Evolutionary conservation across 2,329 filamentous ascomycete genomes (phyloP).

Genomic region (Calonectria naviculata): DNA sequence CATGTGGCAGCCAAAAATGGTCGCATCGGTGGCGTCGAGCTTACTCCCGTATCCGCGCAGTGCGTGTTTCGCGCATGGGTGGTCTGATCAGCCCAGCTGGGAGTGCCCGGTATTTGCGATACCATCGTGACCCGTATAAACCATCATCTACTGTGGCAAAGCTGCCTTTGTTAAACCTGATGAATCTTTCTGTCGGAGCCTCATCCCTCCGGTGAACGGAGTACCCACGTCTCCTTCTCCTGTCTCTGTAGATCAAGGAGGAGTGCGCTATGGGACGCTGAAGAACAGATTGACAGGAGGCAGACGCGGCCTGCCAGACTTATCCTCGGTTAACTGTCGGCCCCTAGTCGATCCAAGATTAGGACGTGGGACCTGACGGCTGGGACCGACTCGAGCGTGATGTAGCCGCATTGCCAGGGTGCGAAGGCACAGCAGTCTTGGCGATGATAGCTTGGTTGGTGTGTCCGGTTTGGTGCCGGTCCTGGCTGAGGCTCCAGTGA

Average conservation of each 20-base stretch:
- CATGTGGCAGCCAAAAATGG: slow-evolving; percentile 21
- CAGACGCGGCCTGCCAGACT: slow-evolving; percentile 7
- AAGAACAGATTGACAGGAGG: background rate
- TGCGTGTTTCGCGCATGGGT: slow-evolving; percentile 20
- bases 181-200: background rate
- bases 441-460: slow-evolving; percentile 14
- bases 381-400: slow-evolving; percentile 10
- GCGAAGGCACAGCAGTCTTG: slow-evolving; percentile 8
- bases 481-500: slow-evolving; percentile 1
- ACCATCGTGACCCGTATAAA: slow-evolving; percentile 2
- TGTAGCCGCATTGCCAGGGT: slow-evolving; percentile 25
- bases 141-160: background rate
- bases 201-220: background rate
- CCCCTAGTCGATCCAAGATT: slow-evolving; percentile 21
- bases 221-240: background rate
- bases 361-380: slow-evolving; percentile 19
- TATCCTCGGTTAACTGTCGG: slow-evolving; percentile 40
- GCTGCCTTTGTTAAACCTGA: background rate
- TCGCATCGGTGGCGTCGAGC: slow-evolving; percentile 25
- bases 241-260: background rate
- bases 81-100: slow-evolving; percentile 23
- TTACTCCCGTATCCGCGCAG: slow-evolving; percentile 5
- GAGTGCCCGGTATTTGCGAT: slow-evolving; percentile 19
- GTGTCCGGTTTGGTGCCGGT: background rate
- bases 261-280: background rate